These are phyloP conservation scores for Sugiyamaella japonica DNA, from an alignment of 1,139 yeast species.

Conservation along the genomic window DNA sequence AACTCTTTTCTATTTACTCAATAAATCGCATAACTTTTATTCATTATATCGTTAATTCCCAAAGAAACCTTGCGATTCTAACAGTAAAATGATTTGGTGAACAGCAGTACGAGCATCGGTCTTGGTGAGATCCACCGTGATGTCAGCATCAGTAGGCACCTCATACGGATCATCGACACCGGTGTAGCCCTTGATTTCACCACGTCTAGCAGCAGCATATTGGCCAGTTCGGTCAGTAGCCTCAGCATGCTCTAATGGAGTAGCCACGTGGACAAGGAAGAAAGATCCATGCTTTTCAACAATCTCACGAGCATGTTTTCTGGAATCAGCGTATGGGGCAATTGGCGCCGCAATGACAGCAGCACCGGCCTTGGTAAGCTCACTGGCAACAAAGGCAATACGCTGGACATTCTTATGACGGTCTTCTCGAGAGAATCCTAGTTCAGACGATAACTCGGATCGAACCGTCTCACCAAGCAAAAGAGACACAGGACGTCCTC, in stretches of 20 bases:
- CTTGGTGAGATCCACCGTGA: slow-evolving; percentile 52
- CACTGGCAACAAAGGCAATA: slow-evolving; percentile 67
- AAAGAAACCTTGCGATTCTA: slow-evolving; percentile 81
- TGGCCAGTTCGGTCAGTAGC: slow-evolving; percentile 52
- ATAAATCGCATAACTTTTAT: too few relatives aligned
- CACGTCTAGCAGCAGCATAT: slow-evolving; percentile 47
- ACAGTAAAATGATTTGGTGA: slow-evolving; percentile 64
- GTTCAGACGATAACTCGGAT: slow-evolving; percentile 45
- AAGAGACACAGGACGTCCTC: slow-evolving; percentile 81
- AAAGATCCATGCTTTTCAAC: slow-evolving; percentile 50
- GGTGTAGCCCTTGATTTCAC: slow-evolving; percentile 50
- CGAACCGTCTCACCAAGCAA: slow-evolving; percentile 55
- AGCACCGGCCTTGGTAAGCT: slow-evolving; percentile 84
- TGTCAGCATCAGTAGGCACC: slow-evolving; percentile 52
- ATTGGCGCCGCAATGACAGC: slow-evolving; percentile 77
- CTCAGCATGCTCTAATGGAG: slow-evolving; percentile 49
- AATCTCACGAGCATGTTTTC: slow-evolving; percentile 43
- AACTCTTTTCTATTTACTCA: neutral
- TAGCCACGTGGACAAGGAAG: slow-evolving; percentile 52
- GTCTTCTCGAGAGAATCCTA: slow-evolving; percentile 46
- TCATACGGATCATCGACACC: slow-evolving; percentile 52
- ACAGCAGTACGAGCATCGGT: slow-evolving; percentile 62
- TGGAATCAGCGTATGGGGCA: slow-evolving; percentile 47
- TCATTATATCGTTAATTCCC: slow-evolving; percentile 36
- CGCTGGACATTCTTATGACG: slow-evolving; percentile 46